These are phyloP conservation scores for Nephelium lappaceum DNA, from an alignment of 345 rosid species.

Conservation along the genomic window DNA sequence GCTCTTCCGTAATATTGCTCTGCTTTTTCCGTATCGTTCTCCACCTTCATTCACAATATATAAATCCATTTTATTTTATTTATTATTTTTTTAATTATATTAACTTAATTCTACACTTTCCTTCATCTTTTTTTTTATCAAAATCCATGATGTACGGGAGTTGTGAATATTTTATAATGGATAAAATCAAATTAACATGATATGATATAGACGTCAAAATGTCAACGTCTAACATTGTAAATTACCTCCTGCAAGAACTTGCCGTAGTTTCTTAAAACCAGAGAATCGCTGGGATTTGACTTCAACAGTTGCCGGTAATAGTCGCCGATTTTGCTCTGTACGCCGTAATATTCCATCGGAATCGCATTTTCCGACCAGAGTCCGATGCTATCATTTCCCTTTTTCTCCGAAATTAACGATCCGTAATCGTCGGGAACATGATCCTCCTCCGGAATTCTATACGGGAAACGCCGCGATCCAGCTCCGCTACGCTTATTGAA, in stretches of 20 bases:
- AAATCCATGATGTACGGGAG: too few species aligned
- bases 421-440: conserved; percentile 17
- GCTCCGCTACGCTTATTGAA: conserved; percentile 9
- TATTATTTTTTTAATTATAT: not conserved
- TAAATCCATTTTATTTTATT: not conserved
- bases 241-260: conserved; percentile 74
- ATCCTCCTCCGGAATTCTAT: conserved; percentile 57
- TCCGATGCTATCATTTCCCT: conserved; percentile 11
- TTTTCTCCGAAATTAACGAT: not conserved
- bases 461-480: conserved; percentile 42
- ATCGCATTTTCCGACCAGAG: conserved; percentile 39
- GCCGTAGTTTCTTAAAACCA: conserved; percentile 77
- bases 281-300: conserved; percentile 62
- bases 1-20: conserved; percentile 81
- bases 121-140: too few species aligned
- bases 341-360: conserved; percentile 36
- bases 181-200: too few species aligned
- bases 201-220: too few species aligned
- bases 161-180: too few species aligned
- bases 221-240: too few species aligned
- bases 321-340: conserved; percentile 57
- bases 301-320: conserved; percentile 67
- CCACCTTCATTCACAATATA: conserved; percentile 45
- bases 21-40: conserved; percentile 62
- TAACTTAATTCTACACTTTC: too few species aligned